Base-by-base conservation (phyloP, 1,139 yeast genomes). In the Williopsis jadinii region DNA sequence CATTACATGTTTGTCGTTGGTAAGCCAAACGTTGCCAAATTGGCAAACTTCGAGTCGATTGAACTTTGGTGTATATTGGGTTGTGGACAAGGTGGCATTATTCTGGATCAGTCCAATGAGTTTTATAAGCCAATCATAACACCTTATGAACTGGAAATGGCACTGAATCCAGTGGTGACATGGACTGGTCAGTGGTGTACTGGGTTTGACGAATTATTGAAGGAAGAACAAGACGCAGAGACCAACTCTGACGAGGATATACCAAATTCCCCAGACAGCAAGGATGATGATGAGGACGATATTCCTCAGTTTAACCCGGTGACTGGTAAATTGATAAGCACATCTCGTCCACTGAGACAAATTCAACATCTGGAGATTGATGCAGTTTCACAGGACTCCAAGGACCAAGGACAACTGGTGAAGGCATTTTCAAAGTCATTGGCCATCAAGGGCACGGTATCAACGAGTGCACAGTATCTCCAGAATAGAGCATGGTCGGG, bases 131-230 rank as follows among this genome's bases (percentile, higher is more conserved):
- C 97, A 1, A 84, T 92, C 10, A 77, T 92, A 11, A 92, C 98
- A 0, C 98, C 98, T 0, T 92, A 85, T 60, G 99, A 92, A 60
- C 67, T 94, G 40, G 73, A 82, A 40, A 63, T 92, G 57, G 95
- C 97, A 0, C 67, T 94, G 44, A 73, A 75, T 47, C 79, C 76
- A 28, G 88, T 84, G 45, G 70, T 86, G 24, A 68, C 78, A 2
- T 90, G 97, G 97, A 81, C 92, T 0, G 97, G 97, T 1, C 73
- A 84, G 52, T 92, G 98, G 98, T 75, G 85, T 12, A 80, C 90
- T 0, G 94, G 85, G 52, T 87, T 88, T 60, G 61, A 59, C 24
- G 54, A 49, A 8, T 59, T 58, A 8, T 56, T 59, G 1, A 60
- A 56, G 4, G 62, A 55, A 3, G 60, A 57, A 2, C 61, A 59